Percentiles rank a stretch among this genome's conserved stretches.
These are phyloP conservation scores for Arthrobotrys pseudoclavata DNA, from an alignment of 2,329 filamentous ascomycete genomes.

Conservation along the genomic window DNA sequence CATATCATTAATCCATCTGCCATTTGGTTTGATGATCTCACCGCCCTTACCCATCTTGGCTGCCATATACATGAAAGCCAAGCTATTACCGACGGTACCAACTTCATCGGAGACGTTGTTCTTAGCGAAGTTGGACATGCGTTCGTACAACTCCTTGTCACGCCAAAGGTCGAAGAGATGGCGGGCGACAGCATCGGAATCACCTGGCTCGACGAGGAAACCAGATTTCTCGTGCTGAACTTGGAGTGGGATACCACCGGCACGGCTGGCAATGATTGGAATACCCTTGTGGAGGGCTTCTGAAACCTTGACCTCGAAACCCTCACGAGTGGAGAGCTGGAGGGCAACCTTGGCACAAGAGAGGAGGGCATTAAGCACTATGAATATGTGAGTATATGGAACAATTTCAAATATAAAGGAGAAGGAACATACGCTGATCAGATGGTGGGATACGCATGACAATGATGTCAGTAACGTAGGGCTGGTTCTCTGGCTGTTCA, in stretches of 20 bases:
- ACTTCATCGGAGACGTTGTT: conserved; percentile 83
- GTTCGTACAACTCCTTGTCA: conserved; percentile 74
- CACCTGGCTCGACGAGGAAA: conserved; percentile 79
- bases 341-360: conserved; percentile 79
- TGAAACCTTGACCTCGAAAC: conserved; percentile 88
- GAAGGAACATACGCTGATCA: conserved; percentile 72
- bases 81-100: conserved; percentile 81
- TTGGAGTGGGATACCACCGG: conserved; percentile 85
- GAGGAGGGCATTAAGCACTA: conserved; percentile 79
- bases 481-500: conserved; percentile 72
- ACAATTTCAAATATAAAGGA: not conserved
- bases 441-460: conserved; percentile 82
- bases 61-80: conserved; percentile 83
- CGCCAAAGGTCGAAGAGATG: conserved; percentile 77
- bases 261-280: conserved; percentile 80
- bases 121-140: conserved; percentile 76
- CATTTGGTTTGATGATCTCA: conserved; percentile 72
- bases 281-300: conserved; percentile 85
- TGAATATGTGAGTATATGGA: conserved; percentile 13
- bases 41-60: conserved; percentile 74
- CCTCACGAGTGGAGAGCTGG: conserved; percentile 84
- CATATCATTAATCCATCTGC: conserved; percentile 80
- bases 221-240: conserved; percentile 79
- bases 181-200: conserved; percentile 77
- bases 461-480: conserved; percentile 76